phyloP scores from a whole-genome alignment of 192 early-diverging fungal genomes.

The Backusella morwellensis region DNA sequence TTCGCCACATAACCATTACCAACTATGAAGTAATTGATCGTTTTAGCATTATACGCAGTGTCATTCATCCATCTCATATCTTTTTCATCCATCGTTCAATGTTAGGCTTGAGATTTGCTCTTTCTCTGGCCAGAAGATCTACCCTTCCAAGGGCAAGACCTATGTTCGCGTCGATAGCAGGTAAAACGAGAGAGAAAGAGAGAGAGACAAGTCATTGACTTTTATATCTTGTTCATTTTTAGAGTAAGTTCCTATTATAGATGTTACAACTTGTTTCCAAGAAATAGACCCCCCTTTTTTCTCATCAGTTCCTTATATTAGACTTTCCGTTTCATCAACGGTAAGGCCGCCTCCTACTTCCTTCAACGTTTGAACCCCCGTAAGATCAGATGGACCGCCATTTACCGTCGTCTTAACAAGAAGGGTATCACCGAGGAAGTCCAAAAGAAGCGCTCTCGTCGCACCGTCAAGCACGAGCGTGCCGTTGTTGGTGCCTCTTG shows the following conservation, averaged over 20 bases:
- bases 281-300: conserved; percentile 18
- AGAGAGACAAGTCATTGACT: background rate
- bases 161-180: conserved; percentile 88
- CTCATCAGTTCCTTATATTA: background rate
- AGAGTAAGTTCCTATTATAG: conserved; percentile 7
- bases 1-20: conserved; percentile 5
- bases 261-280: background rate
- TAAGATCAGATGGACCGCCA: conserved; percentile 94
- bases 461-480: too few relatives aligned
- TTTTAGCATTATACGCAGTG: background rate
- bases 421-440: conserved; percentile 98
- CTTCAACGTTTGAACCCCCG: conserved; percentile 95
- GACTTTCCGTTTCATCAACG: conserved; percentile 95
- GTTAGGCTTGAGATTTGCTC: conserved; percentile 84
- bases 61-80: conserved; percentile 11
- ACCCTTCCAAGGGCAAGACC: conserved; percentile 94
- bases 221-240: background rate
- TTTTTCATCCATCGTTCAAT: background rate
- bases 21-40: conserved; percentile 10
- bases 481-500: conserved; percentile 91
- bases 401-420: conserved; percentile 97
- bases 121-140: conserved; percentile 98
- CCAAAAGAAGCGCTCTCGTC: too few relatives aligned
- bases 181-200: conserved; percentile 41
- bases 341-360: conserved; percentile 96